phyloP scores from a whole-genome alignment of 148 eudicot genomes.

The Camellia sinensis region DNA sequence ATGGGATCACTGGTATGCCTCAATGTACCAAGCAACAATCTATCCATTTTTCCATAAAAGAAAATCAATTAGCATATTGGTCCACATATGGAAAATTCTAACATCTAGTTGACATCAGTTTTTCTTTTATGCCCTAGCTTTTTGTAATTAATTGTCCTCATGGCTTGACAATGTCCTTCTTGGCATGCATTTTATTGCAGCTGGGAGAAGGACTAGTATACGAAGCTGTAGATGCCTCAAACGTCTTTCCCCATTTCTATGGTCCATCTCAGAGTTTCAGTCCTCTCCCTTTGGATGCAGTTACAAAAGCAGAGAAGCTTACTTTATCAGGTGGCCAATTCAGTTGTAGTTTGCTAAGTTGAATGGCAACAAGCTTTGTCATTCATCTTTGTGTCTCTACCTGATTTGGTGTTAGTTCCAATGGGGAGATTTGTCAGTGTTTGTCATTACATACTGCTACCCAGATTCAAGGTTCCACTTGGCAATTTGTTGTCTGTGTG shows the following conservation, averaged over 20 bases:
- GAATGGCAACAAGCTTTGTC: neutral
- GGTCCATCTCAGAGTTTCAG: constrained; percentile 83
- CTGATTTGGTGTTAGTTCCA: neutral
- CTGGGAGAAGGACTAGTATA: constrained; percentile 89
- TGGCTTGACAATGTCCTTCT: neutral
- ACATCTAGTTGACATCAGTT: neutral
- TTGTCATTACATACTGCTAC: neutral
- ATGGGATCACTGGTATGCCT: no score
- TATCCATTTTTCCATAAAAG: no score
- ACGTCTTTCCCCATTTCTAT: constrained; percentile 84
- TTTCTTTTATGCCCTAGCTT: neutral
- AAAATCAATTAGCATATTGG: no score
- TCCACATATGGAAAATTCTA: no score
- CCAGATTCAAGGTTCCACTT: constrained; percentile 2
- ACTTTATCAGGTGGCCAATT: constrained; percentile 47
- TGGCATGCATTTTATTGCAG: constrained; percentile 34
- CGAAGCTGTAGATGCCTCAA: constrained; percentile 65
- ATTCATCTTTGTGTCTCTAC: neutral
- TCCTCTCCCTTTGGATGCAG: constrained; percentile 74
- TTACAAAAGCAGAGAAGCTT: constrained; percentile 69
- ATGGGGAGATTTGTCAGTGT: neutral
- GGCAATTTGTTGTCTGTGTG: neutral
- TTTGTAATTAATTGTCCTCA: neutral
- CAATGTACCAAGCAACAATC: no score
- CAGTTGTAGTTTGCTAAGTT: constrained; percentile 58